Percentiles rank a stretch among this genome's conserved stretches.
Evolutionary conservation across 2,329 filamentous ascomycete genomes (phyloP).

Genomic region (Cryphonectria parasitica): DNA sequence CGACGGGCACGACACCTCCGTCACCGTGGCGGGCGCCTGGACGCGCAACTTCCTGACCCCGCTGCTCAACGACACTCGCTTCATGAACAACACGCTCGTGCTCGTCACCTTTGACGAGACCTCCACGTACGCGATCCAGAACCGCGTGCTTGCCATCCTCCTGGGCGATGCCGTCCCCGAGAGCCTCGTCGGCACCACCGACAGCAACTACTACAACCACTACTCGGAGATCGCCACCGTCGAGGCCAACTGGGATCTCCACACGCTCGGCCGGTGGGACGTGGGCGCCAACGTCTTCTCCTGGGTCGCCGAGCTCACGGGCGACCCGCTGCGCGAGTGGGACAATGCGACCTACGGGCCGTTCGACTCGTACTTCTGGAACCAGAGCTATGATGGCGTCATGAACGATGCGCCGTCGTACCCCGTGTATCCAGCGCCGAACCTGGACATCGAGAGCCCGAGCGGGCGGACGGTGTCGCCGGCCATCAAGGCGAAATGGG

Average conservation of each 20-base stretch:
- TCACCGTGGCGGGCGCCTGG: slow-evolving; percentile 72
- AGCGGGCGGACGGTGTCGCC: slow-evolving; percentile 33
- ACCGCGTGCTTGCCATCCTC: slow-evolving; percentile 72
- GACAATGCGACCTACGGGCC: slow-evolving; percentile 20
- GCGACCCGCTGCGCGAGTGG: slow-evolving; percentile 48
- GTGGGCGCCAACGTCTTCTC: slow-evolving; percentile 72
- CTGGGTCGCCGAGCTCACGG: slow-evolving; percentile 63
- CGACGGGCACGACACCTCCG: slow-evolving; percentile 74
- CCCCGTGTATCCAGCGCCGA: slow-evolving; percentile 36
- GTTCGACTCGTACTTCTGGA: slow-evolving; percentile 25
- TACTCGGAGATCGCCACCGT: slow-evolving; percentile 72
- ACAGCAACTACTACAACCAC: slow-evolving; percentile 73
- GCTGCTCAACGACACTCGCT: slow-evolving; percentile 69
- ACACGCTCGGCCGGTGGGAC: slow-evolving; percentile 72
- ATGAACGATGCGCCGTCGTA: slow-evolving; percentile 32
- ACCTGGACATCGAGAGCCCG: slow-evolving; percentile 33
- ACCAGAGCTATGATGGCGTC: slow-evolving; percentile 37
- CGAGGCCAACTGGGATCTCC: slow-evolving; percentile 70
- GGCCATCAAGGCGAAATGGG: slow-evolving; percentile 33
- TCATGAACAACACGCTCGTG: slow-evolving; percentile 67
- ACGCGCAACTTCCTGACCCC: slow-evolving; percentile 70
- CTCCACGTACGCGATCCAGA: slow-evolving; percentile 67
- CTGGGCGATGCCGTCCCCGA: slow-evolving; percentile 74
- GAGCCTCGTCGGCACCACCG: slow-evolving; percentile 67
- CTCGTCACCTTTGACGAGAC: slow-evolving; percentile 82